Base-by-base conservation (phyloP, 225 moss, liverwort and hornwort genomes). In the Ulota crispa region DNA sequence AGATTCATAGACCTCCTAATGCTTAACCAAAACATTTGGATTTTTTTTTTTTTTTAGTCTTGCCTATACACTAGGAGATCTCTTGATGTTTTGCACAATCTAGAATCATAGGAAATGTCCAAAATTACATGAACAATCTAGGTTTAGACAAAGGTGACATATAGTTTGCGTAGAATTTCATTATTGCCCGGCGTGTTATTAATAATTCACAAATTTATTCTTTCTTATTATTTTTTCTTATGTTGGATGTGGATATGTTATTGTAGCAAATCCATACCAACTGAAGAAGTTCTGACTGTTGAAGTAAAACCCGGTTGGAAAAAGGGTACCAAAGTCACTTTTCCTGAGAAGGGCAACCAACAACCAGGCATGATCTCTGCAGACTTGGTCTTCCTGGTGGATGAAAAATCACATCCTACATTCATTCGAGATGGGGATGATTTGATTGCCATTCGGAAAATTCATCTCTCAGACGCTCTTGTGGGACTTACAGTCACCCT, bases 231-330 rank as follows among this genome's bases (percentile, higher is more conserved):
- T 3, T 21, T 34, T 9, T 5, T 53, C n/a, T 41, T 21, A 0
- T 0, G 28, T 57, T 11, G 9, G 9, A 61, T 80, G 45, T 15
- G 0, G 0, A 73, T 34, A 4, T 26, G 6, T 13, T 41, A 20
- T 55, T 93, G 86, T 78, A 95, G 94, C 18, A 83, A 94, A 84
- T 31, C 52, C 0, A 0, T 92, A 5, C 85, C 84, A 13, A 56
- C 78, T 19, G 85, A 95, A 82, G 98, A 98, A 79, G 85, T 95
- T 81, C 76, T 98, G 77, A 92, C 94, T 32, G 65, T 98, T 63
- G 94, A 95, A 52, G 91, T 98, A 26, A 94, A 98, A 72, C 94
- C 95, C 0, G 98, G 98, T 12, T 98, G 98, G 98, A 98, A 93
- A 85, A 98, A 95, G 64, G 97, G 98, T 5, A 95, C 94, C 42